Evolutionary conservation across 164 flowering plant species (phyloP).

Genomic region (Magnolia kwangsiensis): DNA sequence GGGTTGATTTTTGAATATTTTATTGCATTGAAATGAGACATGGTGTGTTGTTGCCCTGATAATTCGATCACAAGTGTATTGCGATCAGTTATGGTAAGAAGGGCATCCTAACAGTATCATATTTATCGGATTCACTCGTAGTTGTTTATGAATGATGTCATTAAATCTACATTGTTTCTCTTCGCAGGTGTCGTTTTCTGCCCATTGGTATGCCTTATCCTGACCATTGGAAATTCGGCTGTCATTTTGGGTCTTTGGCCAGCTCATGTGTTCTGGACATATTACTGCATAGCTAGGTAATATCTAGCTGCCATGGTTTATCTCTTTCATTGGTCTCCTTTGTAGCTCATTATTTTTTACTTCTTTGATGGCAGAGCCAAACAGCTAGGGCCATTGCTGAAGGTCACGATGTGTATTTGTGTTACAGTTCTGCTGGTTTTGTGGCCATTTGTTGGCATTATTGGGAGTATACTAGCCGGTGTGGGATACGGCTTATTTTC

Average conservation of each 20-base stretch:
- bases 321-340: neutral
- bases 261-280: constrained; percentile 58
- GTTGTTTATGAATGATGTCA: neutral
- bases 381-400: constrained; percentile 70
- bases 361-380: constrained; percentile 51
- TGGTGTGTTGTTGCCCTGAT: no score
- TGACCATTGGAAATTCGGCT: constrained; percentile 61
- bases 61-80: neutral
- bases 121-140: neutral
- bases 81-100: neutral
- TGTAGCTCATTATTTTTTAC: constrained; percentile 10
- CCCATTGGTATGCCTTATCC: constrained; percentile 68
- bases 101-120: neutral
- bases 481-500: constrained; percentile 63
- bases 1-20: no score
- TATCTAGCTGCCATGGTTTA: neutral
- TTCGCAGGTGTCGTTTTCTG: constrained; percentile 66
- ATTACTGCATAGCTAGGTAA: constrained; percentile 58
- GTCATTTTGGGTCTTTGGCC: constrained; percentile 85
- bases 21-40: no score
- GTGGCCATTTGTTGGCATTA: constrained; percentile 72
- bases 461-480: constrained; percentile 63
- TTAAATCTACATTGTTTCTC: neutral
- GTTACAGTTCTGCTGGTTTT: constrained; percentile 40
- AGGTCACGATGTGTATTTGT: constrained; percentile 48